Conservation (phyloP, 2,329 filamentous ascomycete species). For the Nothophoma quercina region DNA sequence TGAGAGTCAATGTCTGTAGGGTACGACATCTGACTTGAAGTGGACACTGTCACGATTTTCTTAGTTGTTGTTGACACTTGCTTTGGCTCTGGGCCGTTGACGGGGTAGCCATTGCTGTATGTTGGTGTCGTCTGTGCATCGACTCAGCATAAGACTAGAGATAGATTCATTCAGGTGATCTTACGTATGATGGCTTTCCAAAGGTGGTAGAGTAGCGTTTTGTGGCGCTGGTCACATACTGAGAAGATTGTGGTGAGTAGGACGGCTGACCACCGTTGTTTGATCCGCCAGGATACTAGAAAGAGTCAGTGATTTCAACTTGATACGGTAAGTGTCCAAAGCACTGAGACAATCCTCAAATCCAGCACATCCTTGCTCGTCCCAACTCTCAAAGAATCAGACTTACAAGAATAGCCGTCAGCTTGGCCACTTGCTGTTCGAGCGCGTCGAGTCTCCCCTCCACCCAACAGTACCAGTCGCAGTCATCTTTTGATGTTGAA, state of each 20-base stretch:
- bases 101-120: neutral
- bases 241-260: neutral
- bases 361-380: too few relatives aligned
- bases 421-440: slow-evolving; percentile 1
- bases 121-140: slow-evolving; percentile 6
- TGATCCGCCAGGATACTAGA: neutral
- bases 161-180: too few relatives aligned
- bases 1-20: slow-evolving; percentile 6
- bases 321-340: too few relatives aligned
- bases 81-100: too few relatives aligned
- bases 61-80: slow-evolving; percentile 1
- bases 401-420: slow-evolving; percentile 14
- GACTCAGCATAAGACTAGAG: too few relatives aligned
- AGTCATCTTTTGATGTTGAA: slow-evolving; percentile 5
- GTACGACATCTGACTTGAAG: neutral
- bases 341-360: too few relatives aligned
- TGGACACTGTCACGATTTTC: neutral
- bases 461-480: slow-evolving; percentile 16
- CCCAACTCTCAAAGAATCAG: neutral
- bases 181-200: slow-evolving; percentile 16
- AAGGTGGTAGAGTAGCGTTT: slow-evolving; percentile 6
- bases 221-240: slow-evolving; percentile 4
- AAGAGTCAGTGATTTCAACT: neutral
- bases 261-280: neutral
- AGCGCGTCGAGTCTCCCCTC: slow-evolving; percentile 8